Base-by-base conservation (phyloP, 257 asterid genomes). In the Ophiorrhiza pumila region DNA sequence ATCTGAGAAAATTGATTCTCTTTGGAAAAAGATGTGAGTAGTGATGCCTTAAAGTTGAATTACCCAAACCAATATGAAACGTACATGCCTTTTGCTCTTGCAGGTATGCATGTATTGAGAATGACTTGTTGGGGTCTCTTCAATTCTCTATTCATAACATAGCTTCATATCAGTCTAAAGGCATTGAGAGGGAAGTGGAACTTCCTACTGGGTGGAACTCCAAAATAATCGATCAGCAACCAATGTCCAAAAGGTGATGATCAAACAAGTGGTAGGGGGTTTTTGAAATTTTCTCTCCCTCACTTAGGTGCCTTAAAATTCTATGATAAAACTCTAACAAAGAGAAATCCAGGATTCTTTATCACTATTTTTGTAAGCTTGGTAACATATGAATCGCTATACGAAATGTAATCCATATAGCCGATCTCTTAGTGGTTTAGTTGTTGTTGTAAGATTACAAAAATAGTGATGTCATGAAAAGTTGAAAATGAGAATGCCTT, bases 101-200 rank as follows among this genome's bases (percentile, higher is more conserved):
- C 93, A 94, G 99, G 97, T 91, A 90, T 71, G 99, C 91, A 52
- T 94, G 96, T 78, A 84, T 94, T 0, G 99, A 94, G 84, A 90
- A 87, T 78, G 99, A 94, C 47, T 77, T 94, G 71, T 80, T 94
- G 88, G 97, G 96, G 69, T 77, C 94, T 0, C 99, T 95, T 61
- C 88, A 89, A 74, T 87, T 73, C 74, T 82, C 84, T 20, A 80
- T 61, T 68, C 95, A 90, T 71, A 83, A 31, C 79, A 95, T 95
- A 80, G 96, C 99, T 75, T 96, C 98, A 15, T 92, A 95, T 82
- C 92, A 82, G 73, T 90, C 98, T 31, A 87, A 95, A 85, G 99
- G 99, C 80, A 90, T 95, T 81, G 88, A 84, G 78, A 92, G 85
- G 87, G 99, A 97, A 11, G 87, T 80, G 55, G 96, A 92, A 76